phyloP scores from a whole-genome alignment of 257 asterid genomes.

The Capsicum chinense region DNA sequence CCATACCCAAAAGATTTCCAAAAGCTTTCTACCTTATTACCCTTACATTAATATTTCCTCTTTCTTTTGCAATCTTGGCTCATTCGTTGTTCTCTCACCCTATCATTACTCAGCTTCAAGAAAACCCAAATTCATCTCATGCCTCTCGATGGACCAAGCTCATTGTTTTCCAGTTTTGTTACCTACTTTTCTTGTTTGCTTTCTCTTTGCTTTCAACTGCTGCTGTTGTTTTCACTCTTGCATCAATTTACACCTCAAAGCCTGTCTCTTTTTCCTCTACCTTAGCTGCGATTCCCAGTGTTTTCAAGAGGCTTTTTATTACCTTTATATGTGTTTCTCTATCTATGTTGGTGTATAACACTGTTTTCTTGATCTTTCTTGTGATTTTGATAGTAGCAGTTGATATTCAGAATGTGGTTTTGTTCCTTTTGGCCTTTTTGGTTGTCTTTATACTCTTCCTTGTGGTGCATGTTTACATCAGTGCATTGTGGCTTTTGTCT shows the following conservation, averaged over 20 bases:
- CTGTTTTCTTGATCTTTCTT: constrained; percentile 64
- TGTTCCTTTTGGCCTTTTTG: constrained; percentile 60
- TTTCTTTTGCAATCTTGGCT: constrained; percentile 90
- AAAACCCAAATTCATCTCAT: constrained; percentile 50
- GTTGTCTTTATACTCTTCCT: constrained; percentile 65
- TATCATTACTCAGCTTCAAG: constrained; percentile 64
- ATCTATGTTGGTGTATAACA: constrained; percentile 62
- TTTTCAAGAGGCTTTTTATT: constrained; percentile 71
- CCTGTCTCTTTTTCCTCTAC: constrained; percentile 79
- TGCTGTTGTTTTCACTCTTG: constrained; percentile 92
- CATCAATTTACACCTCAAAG: constrained; percentile 82
- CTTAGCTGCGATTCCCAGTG: constrained; percentile 79
- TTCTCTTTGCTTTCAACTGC: constrained; percentile 89
- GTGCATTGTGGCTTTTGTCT: constrained; percentile 94
- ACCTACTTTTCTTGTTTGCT: constrained; percentile 81
- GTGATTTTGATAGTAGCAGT: constrained; percentile 68
- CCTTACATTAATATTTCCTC: constrained; percentile 74
- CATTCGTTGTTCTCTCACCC: constrained; percentile 95
- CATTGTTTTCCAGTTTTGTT: constrained; percentile 70
- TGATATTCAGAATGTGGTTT: constrained; percentile 56
- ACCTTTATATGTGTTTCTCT: constrained; percentile 85
- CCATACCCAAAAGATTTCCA: constrained; percentile 84
- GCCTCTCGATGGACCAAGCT: constrained; percentile 82
- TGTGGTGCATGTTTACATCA: constrained; percentile 82
- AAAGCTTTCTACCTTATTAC: constrained; percentile 81